A percentile compares a stretch with the other conserved stretches of the same genome.
Conservation (phyloP, 2,329 filamentous ascomycete genomes). For the Exophiala alcalophila region DNA sequence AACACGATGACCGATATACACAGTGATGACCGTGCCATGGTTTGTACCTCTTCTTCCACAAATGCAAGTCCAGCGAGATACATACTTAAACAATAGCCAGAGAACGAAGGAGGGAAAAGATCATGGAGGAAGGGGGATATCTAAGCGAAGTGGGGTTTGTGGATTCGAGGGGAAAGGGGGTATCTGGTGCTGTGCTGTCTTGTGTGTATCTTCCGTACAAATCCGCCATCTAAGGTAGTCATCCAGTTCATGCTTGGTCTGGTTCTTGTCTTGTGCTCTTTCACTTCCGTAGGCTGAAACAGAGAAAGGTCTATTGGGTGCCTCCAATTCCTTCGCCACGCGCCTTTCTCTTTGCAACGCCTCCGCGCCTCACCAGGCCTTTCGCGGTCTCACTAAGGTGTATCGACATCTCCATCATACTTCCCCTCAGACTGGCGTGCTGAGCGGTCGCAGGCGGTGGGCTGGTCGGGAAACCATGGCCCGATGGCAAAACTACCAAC, state of each 20-base stretch:
- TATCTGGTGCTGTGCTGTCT: conserved; percentile 10
- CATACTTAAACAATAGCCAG: no score
- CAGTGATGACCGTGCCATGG: no score
- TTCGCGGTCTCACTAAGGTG: neutral
- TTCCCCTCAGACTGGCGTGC: neutral
- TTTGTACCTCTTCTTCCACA: no score
- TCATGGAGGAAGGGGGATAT: no score
- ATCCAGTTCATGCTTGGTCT: conserved; percentile 4
- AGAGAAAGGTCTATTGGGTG: neutral
- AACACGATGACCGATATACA: no score
- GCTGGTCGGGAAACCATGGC: neutral
- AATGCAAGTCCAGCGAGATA: no score
- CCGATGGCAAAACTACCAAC: neutral
- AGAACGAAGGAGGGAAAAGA: neutral
- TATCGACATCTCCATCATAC: conserved; percentile 4
- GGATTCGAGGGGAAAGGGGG: conserved; percentile 1
- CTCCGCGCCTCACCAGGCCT: neutral
- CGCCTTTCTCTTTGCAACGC: neutral
- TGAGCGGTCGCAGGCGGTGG: neutral
- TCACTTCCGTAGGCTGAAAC: neutral
- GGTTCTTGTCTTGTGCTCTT: conserved; percentile 1
- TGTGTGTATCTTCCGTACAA: conserved; percentile 9
- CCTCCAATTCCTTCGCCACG: neutral
- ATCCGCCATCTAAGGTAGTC: conserved; percentile 1
- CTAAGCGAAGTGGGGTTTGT: neutral